Evolutionary conservation across 202 grass and related monocot genomes (phyloP).

Genomic region (Carex arenaria): DNA sequence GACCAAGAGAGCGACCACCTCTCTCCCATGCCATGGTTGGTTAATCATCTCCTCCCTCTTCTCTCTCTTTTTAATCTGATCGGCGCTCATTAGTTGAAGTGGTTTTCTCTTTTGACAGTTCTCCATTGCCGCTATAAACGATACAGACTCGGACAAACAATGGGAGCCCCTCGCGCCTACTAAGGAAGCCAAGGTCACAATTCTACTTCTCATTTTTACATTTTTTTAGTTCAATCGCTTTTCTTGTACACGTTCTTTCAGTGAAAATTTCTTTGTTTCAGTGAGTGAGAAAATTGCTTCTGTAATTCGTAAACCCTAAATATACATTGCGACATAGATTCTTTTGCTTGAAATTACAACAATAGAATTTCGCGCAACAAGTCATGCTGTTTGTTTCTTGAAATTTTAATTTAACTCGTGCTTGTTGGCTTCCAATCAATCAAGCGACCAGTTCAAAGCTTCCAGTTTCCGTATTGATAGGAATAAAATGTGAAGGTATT

Average conservation of each 20-base stretch:
- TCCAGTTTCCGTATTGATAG: neutral
- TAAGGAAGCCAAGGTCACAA: slow-evolving; percentile 84
- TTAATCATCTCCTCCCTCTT: neutral
- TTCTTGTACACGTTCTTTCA: neutral
- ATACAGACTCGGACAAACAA: slow-evolving; percentile 52
- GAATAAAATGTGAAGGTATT: neutral
- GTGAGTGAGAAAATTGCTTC: neutral
- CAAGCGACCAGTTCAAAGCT: neutral
- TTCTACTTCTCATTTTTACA: neutral
- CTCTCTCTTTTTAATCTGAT: neutral
- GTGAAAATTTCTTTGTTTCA: neutral
- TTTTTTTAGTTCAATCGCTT: neutral
- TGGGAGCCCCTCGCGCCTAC: slow-evolving; percentile 96
- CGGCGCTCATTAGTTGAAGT: neutral
- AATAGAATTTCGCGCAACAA: neutral
- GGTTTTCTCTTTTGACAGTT: slow-evolving; percentile 52
- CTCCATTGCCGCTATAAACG: slow-evolving; percentile 97
- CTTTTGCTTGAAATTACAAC: neutral
- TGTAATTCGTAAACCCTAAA: slow-evolving; percentile 11
- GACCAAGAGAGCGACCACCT: too few relatives aligned
- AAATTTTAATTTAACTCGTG: neutral
- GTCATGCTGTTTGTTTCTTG: neutral
- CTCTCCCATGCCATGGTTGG: too few relatives aligned
- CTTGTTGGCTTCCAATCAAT: neutral
- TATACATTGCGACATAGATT: neutral